Evolutionary conservation across 2,329 filamentous ascomycete genomes (phyloP).

Genomic region (Hypoxylon sp.): DNA sequence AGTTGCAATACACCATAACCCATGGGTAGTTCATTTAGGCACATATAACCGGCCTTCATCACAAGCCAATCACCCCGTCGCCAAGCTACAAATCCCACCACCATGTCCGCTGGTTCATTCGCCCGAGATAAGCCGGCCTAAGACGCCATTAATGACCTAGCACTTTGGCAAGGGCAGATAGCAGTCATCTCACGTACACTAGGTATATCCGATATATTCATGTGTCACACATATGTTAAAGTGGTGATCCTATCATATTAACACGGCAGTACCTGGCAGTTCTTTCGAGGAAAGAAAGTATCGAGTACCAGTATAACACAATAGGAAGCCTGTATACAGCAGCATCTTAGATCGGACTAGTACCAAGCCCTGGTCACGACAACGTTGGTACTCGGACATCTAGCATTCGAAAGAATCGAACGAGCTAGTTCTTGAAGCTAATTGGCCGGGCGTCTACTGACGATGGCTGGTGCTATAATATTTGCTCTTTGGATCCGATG

Average conservation of each 20-base stretch:
- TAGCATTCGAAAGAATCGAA: neutral
- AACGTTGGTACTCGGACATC: neutral
- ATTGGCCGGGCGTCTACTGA: constrained; percentile 28
- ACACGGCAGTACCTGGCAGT: neutral
- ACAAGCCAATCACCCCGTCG: constrained; percentile 31
- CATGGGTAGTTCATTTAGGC: constrained; percentile 33
- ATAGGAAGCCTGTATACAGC: no score
- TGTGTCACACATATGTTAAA: neutral
- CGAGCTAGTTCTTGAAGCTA: constrained; percentile 13
- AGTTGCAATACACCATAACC: constrained; percentile 8
- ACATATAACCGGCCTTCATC: constrained; percentile 33
- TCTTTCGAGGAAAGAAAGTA: neutral
- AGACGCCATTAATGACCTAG: constrained; percentile 5
- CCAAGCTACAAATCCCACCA: constrained; percentile 24
- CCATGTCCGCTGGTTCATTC: constrained; percentile 28
- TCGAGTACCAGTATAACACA: neutral
- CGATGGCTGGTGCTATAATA: constrained; percentile 6
- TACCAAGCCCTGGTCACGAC: neutral
- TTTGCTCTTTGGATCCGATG: no score
- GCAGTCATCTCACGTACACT: neutral
- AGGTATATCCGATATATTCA: neutral
- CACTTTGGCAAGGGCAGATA: constrained; percentile 1
- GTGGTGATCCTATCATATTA: neutral
- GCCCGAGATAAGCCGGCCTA: constrained; percentile 34
- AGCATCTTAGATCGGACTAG: neutral